phyloP scores from a whole-genome alignment of 805 yeast genomes.

The Candida boleticola region DNA sequence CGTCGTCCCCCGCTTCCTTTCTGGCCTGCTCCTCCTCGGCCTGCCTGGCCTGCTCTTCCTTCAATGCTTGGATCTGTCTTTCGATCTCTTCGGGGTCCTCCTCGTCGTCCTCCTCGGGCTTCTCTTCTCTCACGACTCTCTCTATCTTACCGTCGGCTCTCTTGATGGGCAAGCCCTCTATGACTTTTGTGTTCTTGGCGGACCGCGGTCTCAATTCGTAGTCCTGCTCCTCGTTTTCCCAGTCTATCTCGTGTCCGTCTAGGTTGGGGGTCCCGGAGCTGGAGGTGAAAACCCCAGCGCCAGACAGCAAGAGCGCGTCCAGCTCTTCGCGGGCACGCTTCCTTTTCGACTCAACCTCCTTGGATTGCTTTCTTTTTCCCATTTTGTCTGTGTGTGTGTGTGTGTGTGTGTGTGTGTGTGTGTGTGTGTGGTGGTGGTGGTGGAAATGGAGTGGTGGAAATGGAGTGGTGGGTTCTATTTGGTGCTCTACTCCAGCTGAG shows the following conservation, averaged over 20 bases:
- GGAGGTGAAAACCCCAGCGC: conserved; percentile 25
- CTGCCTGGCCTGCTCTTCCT: conserved; percentile 11
- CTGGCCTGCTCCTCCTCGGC: conserved; percentile 20
- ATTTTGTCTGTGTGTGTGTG: conserved; percentile 12
- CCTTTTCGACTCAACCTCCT: conserved; percentile 26
- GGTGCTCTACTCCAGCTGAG: neutral
- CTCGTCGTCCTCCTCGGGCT: conserved; percentile 18
- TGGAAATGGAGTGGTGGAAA: too few relatives aligned
- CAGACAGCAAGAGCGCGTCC: conserved; percentile 38
- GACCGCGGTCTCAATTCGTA: conserved; percentile 74
- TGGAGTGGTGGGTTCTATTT: neutral
- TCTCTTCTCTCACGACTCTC: conserved; percentile 49
- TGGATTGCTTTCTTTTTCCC: conserved; percentile 32
- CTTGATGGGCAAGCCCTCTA: conserved; percentile 81
- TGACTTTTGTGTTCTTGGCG: conserved; percentile 42
- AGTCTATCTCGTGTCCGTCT: conserved; percentile 27
- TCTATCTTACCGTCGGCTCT: conserved; percentile 69
- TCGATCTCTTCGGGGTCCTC: conserved; percentile 16
- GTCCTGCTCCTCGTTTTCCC: conserved; percentile 77
- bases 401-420: neutral
- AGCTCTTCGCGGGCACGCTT: conserved; percentile 39
- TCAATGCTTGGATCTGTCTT: conserved; percentile 18
- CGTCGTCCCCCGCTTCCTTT: conserved; percentile 36
- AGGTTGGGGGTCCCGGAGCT: conserved; percentile 1
- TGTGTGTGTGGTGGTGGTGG: neutral